A percentile compares a stretch with the other conserved stretches of the same genome.
Conservation (phyloP, 2,329 filamentous ascomycete species). For the Tolypocladium nubicola region DNA sequence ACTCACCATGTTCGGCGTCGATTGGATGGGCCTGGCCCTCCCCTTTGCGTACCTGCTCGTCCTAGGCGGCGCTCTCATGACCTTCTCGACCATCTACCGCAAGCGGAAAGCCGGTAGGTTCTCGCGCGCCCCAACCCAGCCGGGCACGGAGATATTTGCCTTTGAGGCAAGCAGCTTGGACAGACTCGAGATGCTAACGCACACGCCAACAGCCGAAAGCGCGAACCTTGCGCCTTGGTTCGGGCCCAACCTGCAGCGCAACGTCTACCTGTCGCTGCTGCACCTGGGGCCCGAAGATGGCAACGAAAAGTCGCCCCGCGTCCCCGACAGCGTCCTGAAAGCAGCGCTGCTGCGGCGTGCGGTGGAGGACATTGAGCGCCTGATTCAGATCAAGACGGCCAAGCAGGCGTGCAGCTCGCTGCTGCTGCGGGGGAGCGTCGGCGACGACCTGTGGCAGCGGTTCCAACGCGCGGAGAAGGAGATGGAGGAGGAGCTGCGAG, state of each 20-base stretch:
- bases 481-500: conserved; percentile 89
- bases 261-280: conserved; percentile 87
- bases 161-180: background rate
- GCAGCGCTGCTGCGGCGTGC: conserved; percentile 83
- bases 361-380: conserved; percentile 83
- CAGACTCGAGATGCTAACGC: background rate
- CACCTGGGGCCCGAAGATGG: conserved; percentile 59
- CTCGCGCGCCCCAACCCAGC: background rate
- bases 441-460: conserved; percentile 90
- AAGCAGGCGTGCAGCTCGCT: conserved; percentile 81
- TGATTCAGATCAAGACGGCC: conserved; percentile 77
- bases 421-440: conserved; percentile 82
- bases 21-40: conserved; percentile 79
- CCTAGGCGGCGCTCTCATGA: conserved; percentile 76
- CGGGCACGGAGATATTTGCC: background rate
- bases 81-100: conserved; percentile 87
- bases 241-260: conserved; percentile 76
- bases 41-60: conserved; percentile 85
- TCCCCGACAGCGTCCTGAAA: conserved; percentile 78
- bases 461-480: conserved; percentile 91
- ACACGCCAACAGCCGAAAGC: conserved; percentile 49
- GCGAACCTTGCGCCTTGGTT: conserved; percentile 93
- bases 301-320: conserved; percentile 53
- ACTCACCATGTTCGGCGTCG: conserved; percentile 24
- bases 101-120: conserved; percentile 73